Evolutionary conservation across 2,329 filamentous ascomycete species (phyloP), one percentile per base, ranked within the genome.

Genomic region (Colletotrichum sansevieriae): DNA sequence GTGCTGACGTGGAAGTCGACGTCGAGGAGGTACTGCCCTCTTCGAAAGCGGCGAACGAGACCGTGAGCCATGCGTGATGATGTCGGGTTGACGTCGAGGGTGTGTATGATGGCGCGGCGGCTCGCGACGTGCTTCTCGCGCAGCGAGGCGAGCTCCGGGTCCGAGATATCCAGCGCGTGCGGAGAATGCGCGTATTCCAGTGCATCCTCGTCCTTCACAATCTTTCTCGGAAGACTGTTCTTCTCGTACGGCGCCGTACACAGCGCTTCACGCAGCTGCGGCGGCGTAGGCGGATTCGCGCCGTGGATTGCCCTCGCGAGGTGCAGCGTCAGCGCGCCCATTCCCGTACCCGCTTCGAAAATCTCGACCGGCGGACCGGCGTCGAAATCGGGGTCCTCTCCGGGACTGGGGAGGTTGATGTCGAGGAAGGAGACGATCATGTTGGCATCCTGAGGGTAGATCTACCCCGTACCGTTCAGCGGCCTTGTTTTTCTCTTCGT

Each of bases 281-380:
- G 84, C 6, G 85, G 80, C 3, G 80, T 59, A 7, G 83, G 79
- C 2, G 87, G 80, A 74, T 95, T 95, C 18, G 89, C 91, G 51
- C 88, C 92, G 75, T 95, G 91, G 52, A 96, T 88, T 3, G 92
- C 92, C 60, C 92, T 87, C 35, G 92, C 90, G 22, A 96, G 83
- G 75, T 95, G 88, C 4, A 96, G 79, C 0, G 92, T 95, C 66
- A 96, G 79, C 39, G 91, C 90, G 66, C 93, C 93, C 83, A 95
- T 92, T n/a, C 93, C 93, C 3, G 93, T 96, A 15, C 93, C 93
- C 54, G 92, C 92, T 79, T 96, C 93, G 60, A 96, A 89, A 51
- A 96, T 92, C 75, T 95, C 91, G 12, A 95, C 78, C 0, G 85
- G 87, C 9, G 82, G 78, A 6, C 74, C 72, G 13, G 78, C 73